A percentile compares a stretch with the other conserved stretches of the same genome.
These are phyloP conservation scores for Clavaria fumosa DNA, from an alignment of 768 basidiomycete genomes.

Conservation along the genomic window DNA sequence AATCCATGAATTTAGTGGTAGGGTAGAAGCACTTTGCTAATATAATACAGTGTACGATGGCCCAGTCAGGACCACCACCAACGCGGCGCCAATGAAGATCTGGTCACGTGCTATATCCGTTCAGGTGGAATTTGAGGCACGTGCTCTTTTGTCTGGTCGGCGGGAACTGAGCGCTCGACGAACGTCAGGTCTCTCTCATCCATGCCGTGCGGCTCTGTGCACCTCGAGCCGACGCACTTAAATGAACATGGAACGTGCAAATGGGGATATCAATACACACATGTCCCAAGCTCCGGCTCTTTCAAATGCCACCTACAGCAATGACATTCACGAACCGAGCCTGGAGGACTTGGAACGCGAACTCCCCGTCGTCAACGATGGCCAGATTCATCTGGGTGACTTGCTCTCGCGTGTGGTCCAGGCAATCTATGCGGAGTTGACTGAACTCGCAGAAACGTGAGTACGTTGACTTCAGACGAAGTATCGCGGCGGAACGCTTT, in stretches of 20 bases:
- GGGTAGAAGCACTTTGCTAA: too few relatives aligned
- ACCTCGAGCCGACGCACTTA: too few relatives aligned
- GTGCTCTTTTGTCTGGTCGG: too few relatives aligned
- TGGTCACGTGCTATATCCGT: too few relatives aligned
- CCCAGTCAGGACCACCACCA: too few relatives aligned
- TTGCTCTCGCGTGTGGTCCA: slow-evolving; percentile 65
- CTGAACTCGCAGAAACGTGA: slow-evolving; percentile 78
- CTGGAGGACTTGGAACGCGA: slow-evolving; percentile 55
- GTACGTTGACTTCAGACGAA: slow-evolving; percentile 14
- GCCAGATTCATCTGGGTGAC: slow-evolving; percentile 58
- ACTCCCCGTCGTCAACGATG: slow-evolving; percentile 57
- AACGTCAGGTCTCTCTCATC: too few relatives aligned
- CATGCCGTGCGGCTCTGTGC: too few relatives aligned
- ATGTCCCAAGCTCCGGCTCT: slow-evolving; percentile 4
- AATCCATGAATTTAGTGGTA: slow-evolving; percentile 42
- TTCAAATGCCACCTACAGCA: slow-evolving; percentile 16
- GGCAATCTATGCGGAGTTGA: slow-evolving; percentile 68
- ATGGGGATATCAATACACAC: background rate
- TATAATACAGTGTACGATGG: too few relatives aligned
- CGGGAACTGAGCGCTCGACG: too few relatives aligned
- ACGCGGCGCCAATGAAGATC: too few relatives aligned
- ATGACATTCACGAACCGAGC: slow-evolving; percentile 19
- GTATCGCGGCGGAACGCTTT: slow-evolving; percentile 1
- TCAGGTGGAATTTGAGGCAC: too few relatives aligned
- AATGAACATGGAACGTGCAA: background rate